These are phyloP conservation scores for Clarkia xantiana DNA, from an alignment of 345 rosid species.

Conservation along the genomic window DNA sequence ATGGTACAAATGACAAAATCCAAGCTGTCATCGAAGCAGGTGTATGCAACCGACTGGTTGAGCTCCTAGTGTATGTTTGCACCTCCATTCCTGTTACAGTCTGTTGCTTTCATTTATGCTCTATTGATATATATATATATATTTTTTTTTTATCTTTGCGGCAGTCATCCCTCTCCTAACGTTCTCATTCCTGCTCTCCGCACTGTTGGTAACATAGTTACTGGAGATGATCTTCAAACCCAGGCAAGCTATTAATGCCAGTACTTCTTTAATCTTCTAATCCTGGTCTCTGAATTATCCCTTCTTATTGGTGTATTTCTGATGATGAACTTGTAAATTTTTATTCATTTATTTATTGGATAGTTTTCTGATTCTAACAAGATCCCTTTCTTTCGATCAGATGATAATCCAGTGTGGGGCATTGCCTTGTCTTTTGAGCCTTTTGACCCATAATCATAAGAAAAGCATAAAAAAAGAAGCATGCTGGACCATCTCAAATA, in stretches of 20 bases:
- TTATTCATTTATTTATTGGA: no score
- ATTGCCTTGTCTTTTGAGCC: slow-evolving; percentile 54
- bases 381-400: slow-evolving; percentile 15
- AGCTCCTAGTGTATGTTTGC: slow-evolving; percentile 63
- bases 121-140: neutral
- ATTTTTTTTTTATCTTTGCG: no score
- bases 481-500: slow-evolving; percentile 94
- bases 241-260: slow-evolving; percentile 20
- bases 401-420: slow-evolving; percentile 57
- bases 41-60: slow-evolving; percentile 72
- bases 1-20: slow-evolving; percentile 94
- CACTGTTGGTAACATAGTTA: slow-evolving; percentile 77
- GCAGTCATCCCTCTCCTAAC: slow-evolving; percentile 70
- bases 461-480: slow-evolving; percentile 98
- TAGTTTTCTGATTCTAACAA: no score
- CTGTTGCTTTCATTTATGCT: neutral
- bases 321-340: no score
- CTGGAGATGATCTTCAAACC: slow-evolving; percentile 84
- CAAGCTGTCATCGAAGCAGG: slow-evolving; percentile 88
- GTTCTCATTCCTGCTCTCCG: slow-evolving; percentile 93
- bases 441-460: slow-evolving; percentile 54
- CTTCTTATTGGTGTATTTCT: no score
- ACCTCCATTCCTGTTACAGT: neutral
- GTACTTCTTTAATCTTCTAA: neutral
- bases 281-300: no score